A percentile compares a stretch with the other conserved stretches of the same genome.
These are phyloP conservation scores for Amyloporia xantha DNA, from an alignment of 768 basidiomycete genomes.

Conservation along the genomic window DNA sequence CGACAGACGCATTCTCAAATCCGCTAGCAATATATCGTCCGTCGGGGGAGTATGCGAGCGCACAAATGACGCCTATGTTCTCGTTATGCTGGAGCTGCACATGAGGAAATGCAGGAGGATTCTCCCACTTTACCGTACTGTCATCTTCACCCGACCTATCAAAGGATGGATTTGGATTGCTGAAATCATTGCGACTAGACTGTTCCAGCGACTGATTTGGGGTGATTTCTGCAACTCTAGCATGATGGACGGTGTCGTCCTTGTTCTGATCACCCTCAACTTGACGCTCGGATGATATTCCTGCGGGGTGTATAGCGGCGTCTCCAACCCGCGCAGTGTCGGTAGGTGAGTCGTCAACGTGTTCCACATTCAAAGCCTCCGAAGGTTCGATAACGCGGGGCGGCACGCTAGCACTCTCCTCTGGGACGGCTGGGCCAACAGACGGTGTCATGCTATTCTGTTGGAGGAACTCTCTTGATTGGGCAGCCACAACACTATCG, in stretches of 20 bases:
- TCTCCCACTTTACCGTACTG: too few species aligned
- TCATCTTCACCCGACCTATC: slow-evolving; percentile 1
- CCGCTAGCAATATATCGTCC: slow-evolving; percentile 11
- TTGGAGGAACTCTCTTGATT: too few species aligned
- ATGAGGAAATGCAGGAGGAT: too few species aligned
- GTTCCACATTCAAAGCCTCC: too few species aligned
- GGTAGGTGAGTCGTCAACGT: too few species aligned
- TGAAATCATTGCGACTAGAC: slow-evolving; percentile 4
- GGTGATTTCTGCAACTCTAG: slow-evolving; percentile 8
- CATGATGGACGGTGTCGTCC: slow-evolving; percentile 9
- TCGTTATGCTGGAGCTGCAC: slow-evolving; percentile 12
- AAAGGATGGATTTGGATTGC: slow-evolving; percentile 12
- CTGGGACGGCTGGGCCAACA: background rate
- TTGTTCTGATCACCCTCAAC: too few species aligned
- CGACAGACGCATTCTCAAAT: slow-evolving; percentile 21
- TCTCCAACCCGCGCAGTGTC: too few species aligned
- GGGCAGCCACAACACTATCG: background rate
- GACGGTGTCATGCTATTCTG: too few species aligned
- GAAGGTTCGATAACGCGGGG: too few species aligned
- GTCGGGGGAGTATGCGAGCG: slow-evolving; percentile 24
- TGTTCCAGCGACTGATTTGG: background rate
- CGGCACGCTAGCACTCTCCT: too few species aligned
- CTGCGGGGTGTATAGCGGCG: too few species aligned
- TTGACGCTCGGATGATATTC: too few species aligned
- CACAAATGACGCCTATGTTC: slow-evolving; percentile 20